These are phyloP conservation scores for Cyberlindnera mrakii DNA, from an alignment of 805 yeast genomes.

Conservation along the genomic window DNA sequence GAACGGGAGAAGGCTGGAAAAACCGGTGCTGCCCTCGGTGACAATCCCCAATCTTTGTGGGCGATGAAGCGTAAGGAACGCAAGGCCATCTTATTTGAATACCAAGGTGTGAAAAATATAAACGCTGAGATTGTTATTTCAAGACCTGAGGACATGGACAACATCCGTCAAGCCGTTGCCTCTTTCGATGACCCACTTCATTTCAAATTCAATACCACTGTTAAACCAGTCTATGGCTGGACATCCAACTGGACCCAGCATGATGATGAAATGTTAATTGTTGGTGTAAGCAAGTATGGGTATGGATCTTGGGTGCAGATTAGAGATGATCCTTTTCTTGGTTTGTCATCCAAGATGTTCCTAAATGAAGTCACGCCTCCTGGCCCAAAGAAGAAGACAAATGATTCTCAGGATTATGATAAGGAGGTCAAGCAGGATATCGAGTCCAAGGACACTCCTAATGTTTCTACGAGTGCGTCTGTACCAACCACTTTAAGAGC, in stretches of 20 bases:
- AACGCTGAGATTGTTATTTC: conserved; percentile 84
- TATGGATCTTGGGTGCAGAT: conserved; percentile 94
- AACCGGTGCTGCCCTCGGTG: conserved; percentile 19
- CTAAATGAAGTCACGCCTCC: conserved; percentile 43
- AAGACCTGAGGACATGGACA: conserved; percentile 79
- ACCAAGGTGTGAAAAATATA: conserved; percentile 77
- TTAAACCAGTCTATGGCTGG: conserved; percentile 90
- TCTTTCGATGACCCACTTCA: conserved; percentile 52
- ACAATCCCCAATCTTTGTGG: conserved; percentile 47
- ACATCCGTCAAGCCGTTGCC: conserved; percentile 49
- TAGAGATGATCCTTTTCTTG: conserved; percentile 90
- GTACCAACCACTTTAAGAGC: conserved; percentile 1
- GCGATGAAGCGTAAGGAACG: conserved; percentile 72
- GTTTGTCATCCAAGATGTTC: conserved; percentile 78
- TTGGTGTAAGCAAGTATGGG: conserved; percentile 89
- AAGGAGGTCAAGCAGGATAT: conserved; percentile 1
- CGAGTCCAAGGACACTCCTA: conserved; percentile 1
- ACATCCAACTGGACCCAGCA: conserved; percentile 74
- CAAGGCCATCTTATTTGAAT: conserved; percentile 85
- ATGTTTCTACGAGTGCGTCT: not conserved
- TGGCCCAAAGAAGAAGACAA: conserved; percentile 27
- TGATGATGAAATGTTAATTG: conserved; percentile 81
- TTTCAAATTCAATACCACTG: conserved; percentile 54
- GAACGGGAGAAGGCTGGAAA: conserved; percentile 34
- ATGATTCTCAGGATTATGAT: conserved; percentile 18